Conservation (phyloP, 2,329 filamentous ascomycete species). For the Verticillium albo-atrum region DNA sequence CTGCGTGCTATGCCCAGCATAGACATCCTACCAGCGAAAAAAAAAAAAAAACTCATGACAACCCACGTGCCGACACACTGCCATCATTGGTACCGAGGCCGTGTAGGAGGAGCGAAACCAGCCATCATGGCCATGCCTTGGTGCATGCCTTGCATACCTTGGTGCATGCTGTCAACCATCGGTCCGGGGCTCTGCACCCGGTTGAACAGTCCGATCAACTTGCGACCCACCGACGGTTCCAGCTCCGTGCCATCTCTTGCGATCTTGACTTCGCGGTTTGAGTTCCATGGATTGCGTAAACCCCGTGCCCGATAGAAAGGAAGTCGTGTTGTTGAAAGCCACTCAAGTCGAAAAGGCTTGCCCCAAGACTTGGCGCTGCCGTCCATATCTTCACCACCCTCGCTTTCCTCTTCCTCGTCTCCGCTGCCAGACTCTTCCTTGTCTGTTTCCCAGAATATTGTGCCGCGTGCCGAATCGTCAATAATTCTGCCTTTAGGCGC, state of each 20-base stretch:
- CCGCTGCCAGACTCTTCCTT: slow-evolving; percentile 44
- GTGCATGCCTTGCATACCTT: slow-evolving; percentile 25
- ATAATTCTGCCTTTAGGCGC: slow-evolving; percentile 84
- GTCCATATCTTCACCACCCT: slow-evolving; percentile 34
- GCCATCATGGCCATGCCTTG: slow-evolving; percentile 28
- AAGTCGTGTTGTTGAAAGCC: slow-evolving; percentile 77
- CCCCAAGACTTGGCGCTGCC: slow-evolving; percentile 68
- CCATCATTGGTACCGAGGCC: slow-evolving; percentile 25
- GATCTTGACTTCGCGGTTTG: slow-evolving; percentile 93
- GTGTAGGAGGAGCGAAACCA: slow-evolving; percentile 29
- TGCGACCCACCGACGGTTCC: slow-evolving; percentile 74
- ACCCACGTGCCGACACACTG: background rate
- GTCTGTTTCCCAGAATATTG: slow-evolving; percentile 93
- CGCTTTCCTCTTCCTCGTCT: slow-evolving; percentile 41
- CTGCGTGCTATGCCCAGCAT: background rate
- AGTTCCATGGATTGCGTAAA: slow-evolving; percentile 89
- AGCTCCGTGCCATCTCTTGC: slow-evolving; percentile 91
- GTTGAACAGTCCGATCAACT: slow-evolving; percentile 76
- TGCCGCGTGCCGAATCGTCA: slow-evolving; percentile 87
- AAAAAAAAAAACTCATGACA: too few relatives aligned
- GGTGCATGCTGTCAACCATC: slow-evolving; percentile 18
- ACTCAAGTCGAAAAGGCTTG: slow-evolving; percentile 86
- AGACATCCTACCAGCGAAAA: too few relatives aligned
- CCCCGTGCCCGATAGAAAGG: slow-evolving; percentile 88
- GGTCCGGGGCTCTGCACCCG: slow-evolving; percentile 35